These are phyloP conservation scores for Pestalotiopsis fici DNA, from an alignment of 2,329 filamentous ascomycete genomes.

Conservation along the genomic window DNA sequence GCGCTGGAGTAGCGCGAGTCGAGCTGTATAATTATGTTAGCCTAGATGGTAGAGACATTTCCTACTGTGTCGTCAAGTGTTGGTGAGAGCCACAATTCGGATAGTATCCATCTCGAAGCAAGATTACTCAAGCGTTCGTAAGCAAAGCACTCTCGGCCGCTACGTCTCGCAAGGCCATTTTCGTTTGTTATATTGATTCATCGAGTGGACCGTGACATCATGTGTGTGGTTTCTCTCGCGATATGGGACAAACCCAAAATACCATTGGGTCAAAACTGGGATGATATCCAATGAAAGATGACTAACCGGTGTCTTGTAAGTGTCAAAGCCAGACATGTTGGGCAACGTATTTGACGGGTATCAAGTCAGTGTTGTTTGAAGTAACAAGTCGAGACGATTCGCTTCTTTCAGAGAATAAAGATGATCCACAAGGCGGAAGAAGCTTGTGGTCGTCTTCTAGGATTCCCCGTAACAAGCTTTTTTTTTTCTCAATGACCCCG, in stretches of 20 bases:
- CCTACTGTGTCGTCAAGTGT: not conserved
- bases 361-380: not conserved
- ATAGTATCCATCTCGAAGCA: not conserved
- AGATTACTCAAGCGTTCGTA: not conserved
- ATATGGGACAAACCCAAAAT: not conserved
- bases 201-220: not conserved
- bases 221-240: not conserved
- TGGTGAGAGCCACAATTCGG: not conserved
- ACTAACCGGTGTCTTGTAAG: conserved; percentile 14
- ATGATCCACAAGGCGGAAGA: not conserved
- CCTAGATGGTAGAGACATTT: not conserved
- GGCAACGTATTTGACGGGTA: not conserved
- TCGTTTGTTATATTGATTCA: not conserved
- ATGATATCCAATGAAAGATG: not conserved
- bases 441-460: not conserved
- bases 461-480: not conserved
- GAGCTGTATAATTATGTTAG: conserved; percentile 1
- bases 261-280: not conserved
- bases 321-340: conserved; percentile 12
- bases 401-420: not conserved
- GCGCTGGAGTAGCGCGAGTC: conserved; percentile 15
- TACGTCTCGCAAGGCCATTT: not conserved
- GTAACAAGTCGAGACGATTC: not conserved
- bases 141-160: not conserved
- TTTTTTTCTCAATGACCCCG: not conserved